Evolutionary conservation across 2,329 filamentous ascomycete genomes (phyloP), one percentile per base, ranked within the genome.

Genomic region (Fusarium sarcochroum): DNA sequence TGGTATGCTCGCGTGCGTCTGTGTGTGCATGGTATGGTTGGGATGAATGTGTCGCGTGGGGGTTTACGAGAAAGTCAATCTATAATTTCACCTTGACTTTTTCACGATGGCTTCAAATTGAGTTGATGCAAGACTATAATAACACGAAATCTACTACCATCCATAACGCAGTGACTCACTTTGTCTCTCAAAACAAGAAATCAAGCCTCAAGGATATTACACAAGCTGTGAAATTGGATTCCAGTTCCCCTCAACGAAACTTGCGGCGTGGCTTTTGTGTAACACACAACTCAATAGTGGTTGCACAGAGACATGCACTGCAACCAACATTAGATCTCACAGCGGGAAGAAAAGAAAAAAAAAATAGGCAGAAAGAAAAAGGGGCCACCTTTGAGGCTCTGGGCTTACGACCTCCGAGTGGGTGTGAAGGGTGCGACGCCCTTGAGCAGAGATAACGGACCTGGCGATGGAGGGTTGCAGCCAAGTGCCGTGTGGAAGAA

Each of bases 301-400:
- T 58, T 46, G 62, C 35, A 42, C 58, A 58, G 35, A 42, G 21
- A 40, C 47, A 47, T 46, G 23, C 59, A 66, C 52, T 69, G 50
- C 63, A 54, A 52, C 44, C 49, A 60, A 50, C 66, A 67, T 51
- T 53, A 63, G 66, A 70, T 70, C 66, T 61, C 46, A 59, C 61
- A 50, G 55, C 38, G 21, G 21, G 21, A 21, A 45, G 45, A 32
- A 55, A 38, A 10, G 15, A 41, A 45, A 38, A 41, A 45, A 38
- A 27, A 45, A 38, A 30, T 30, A 30, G 20, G 57, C 37, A 23
- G 40, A 23, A 30, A 30, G 20, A 20, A 61, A 63, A 58, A 37
- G 49, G 37, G 42, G 41, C 30, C 50, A 44, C 63, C 34, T 69
- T 69, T 69, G 66, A 70, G 66, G 53, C 66, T 69, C 66, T 63